Base-by-base conservation (phyloP, 306 rosid genomes). In the Gillenia trifoliata region DNA sequence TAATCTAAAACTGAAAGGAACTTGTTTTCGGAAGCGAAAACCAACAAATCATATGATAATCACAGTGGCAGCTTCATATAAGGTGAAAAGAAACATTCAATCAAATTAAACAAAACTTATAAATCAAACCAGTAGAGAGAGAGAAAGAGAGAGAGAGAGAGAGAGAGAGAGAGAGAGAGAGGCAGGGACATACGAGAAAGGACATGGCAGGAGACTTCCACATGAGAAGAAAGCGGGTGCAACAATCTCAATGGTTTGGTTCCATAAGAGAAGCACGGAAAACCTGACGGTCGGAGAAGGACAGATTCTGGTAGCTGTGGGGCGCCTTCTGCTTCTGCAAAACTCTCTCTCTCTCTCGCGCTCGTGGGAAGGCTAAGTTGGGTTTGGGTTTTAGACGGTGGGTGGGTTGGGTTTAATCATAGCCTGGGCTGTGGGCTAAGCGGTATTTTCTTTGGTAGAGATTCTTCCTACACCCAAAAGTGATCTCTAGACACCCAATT, bases 141-240 rank as follows among this genome's bases (percentile, higher is more conserved):
- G 20, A 49, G 20, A 15, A 12, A 11, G 52, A 45, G 52, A 45
- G 19, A 68, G 3, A 36, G 23, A 59, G 5, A 64, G 69, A 65
- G 60, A 22, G 13, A 38, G 31, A 66, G 22, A 23, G 5, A 38
- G 41, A 55, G 28, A 59, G 50, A 47, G 26, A 50, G 40, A 50
- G 2, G 78, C 20, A 36, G 64, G 31, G 31, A 68, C 69, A 67
- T 38, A 81, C 85, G 45, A 81, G 71, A 66, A 17, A 67, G 64
- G 79, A 72, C 22, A 60, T 60, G 29, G 76, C 33, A 26, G 81
- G 78, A 52, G 71, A 52, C 55, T 70, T 70, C 74, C 74, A 70
- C 74, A 70, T 70, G n/a, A 10, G 41, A 19, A 69, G 20, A 50
- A 49, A 69, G 61, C 29, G 61, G 30, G 60, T 8, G 25, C 17